Evolutionary conservation across 371 early-diverging fungal genomes (phyloP).

Genomic region (Thermomucor indicae-seudaticae): DNA sequence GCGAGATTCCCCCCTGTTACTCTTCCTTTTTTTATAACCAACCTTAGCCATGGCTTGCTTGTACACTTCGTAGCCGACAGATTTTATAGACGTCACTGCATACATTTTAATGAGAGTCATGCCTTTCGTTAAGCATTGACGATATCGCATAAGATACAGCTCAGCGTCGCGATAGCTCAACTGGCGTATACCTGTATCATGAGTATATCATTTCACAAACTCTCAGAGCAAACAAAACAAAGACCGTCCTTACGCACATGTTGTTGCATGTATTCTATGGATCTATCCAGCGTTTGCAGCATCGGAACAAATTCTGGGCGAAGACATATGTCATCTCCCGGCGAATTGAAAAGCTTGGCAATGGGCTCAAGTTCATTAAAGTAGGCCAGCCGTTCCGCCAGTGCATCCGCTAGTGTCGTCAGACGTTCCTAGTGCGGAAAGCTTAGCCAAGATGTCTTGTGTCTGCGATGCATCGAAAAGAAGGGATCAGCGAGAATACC

Average conservation of each 20-base stretch:
- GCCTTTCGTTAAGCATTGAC: conserved; percentile 87
- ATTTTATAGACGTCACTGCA: conserved; percentile 64
- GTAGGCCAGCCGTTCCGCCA: conserved; percentile 62
- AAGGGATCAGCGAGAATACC: conserved; percentile 18
- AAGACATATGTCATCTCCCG: conserved; percentile 79
- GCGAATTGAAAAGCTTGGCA: conserved; percentile 70
- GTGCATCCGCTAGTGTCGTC: conserved; percentile 60
- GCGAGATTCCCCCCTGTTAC: neutral
- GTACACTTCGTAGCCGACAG: conserved; percentile 57
- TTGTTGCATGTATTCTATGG: conserved; percentile 70
- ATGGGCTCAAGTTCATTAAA: conserved; percentile 83
- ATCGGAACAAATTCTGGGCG: conserved; percentile 75
- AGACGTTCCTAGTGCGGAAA: conserved; percentile 42
- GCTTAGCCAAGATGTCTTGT: neutral
- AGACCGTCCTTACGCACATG: conserved; percentile 48
- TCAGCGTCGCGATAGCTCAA: conserved; percentile 79
- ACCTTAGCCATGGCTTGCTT: conserved; percentile 38
- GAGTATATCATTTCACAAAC: neutral
- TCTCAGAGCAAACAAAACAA: neutral
- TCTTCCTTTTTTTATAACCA: neutral
- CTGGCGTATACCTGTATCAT: no score
- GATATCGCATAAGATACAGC: conserved; percentile 84
- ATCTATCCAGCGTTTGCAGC: conserved; percentile 72
- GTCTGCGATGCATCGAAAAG: neutral
- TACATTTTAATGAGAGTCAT: conserved; percentile 89